These are phyloP conservation scores for Yarrowia osloensis DNA, from an alignment of 805 yeast genomes.

Conservation along the genomic window DNA sequence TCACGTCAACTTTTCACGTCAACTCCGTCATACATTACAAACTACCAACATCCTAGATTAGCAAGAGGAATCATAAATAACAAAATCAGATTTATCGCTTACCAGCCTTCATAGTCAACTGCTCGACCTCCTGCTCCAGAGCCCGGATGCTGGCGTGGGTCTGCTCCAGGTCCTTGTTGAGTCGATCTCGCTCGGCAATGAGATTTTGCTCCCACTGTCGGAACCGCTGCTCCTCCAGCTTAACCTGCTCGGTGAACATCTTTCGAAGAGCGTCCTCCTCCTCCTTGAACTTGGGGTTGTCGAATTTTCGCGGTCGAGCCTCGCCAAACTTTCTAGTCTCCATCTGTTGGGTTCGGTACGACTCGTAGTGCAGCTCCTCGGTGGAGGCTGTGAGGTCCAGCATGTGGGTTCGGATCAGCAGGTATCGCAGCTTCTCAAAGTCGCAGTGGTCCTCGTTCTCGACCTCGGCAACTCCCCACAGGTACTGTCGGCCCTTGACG, in stretches of 20 bases:
- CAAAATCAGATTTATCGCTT: conserved; percentile 34
- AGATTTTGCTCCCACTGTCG: conserved; percentile 98
- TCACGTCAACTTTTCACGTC: too few species aligned
- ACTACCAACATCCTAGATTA: conserved; percentile 22
- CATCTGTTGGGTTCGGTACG: conserved; percentile 62
- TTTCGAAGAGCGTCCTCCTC: conserved; percentile 93
- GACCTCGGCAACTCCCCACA: conserved; percentile 86
- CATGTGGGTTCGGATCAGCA: conserved; percentile 69
- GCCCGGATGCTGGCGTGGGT: conserved; percentile 55
- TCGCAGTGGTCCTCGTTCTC: conserved; percentile 80
- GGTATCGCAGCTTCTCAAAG: conserved; percentile 61
- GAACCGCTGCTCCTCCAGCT: conserved; percentile 94
- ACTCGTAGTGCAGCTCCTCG: conserved; percentile 69
- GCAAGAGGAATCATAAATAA: conserved; percentile 18
- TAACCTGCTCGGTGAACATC: conserved; percentile 94
- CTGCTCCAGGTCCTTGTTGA: conserved; percentile 90
- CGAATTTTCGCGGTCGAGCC: conserved; percentile 45
- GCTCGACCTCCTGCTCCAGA: conserved; percentile 43
- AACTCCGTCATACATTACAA: too few species aligned
- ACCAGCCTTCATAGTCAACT: conserved; percentile 32
- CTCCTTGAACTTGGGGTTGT: conserved; percentile 91
- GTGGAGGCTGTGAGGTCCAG: conserved; percentile 76
- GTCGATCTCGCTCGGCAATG: conserved; percentile 89
- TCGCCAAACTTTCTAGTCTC: conserved; percentile 50
- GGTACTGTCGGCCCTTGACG: conserved; percentile 74